Percentiles rank a stretch among this genome's conserved stretches.
Evolutionary conservation across 108 stramenopile species (phyloP).

Genomic region (Chaetoceros muelleri): DNA sequence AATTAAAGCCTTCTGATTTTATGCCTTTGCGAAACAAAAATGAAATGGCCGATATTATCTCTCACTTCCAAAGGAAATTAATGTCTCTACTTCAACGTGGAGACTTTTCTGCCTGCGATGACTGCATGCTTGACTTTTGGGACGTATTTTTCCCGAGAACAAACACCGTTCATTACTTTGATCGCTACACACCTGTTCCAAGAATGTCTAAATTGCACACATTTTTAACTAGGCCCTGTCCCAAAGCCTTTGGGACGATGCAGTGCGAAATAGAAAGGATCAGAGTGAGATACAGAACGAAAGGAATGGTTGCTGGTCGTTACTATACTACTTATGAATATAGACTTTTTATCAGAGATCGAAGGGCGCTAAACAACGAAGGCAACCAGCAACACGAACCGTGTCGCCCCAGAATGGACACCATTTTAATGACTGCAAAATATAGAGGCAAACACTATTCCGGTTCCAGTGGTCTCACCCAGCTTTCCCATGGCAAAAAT

Average conservation of each 20-base stretch:
- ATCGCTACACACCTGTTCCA: slow-evolving; percentile 62
- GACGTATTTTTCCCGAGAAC: slow-evolving; percentile 61
- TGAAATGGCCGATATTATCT: neutral
- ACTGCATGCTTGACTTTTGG: slow-evolving; percentile 77
- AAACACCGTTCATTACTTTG: slow-evolving; percentile 52
- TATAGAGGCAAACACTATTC: slow-evolving; percentile 38
- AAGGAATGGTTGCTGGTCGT: slow-evolving; percentile 45
- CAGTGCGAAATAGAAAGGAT: slow-evolving; percentile 82
- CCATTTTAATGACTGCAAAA: slow-evolving; percentile 64
- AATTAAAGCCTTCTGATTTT: neutral
- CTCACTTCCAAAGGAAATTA: slow-evolving; percentile 30
- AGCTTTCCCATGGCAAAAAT: slow-evolving; percentile 25
- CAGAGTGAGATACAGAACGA: slow-evolving; percentile 32
- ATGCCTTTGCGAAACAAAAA: neutral
- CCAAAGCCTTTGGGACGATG: slow-evolving; percentile 66
- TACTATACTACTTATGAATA: slow-evolving; percentile 79
- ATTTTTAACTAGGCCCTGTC: slow-evolving; percentile 68
- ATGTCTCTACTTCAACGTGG: slow-evolving; percentile 18
- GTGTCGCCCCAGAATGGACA: slow-evolving; percentile 33
- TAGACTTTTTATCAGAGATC: slow-evolving; percentile 68
- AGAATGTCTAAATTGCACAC: slow-evolving; percentile 40
- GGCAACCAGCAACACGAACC: neutral
- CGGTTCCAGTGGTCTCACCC: slow-evolving; percentile 5
- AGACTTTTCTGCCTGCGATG: slow-evolving; percentile 38
- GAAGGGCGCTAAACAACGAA: slow-evolving; percentile 3